phyloP scores from a whole-genome alignment of 495 filamentous ascomycete species.

The Hapsidospora chrysogenum region DNA sequence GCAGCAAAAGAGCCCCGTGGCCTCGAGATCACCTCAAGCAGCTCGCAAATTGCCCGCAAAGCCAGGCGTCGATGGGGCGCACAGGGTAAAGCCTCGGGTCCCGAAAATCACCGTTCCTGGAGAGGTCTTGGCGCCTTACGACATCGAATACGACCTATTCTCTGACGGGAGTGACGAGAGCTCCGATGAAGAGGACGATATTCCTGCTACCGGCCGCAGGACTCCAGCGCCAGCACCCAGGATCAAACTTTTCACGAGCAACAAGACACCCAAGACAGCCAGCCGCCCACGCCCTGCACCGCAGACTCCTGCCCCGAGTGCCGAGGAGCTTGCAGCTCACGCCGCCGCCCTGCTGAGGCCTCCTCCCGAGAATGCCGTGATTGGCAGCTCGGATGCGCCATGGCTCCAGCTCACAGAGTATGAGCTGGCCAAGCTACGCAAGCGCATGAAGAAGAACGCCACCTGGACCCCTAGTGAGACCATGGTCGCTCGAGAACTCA shows the following conservation, averaged over 20 bases:
- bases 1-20: slow-evolving; percentile 31
- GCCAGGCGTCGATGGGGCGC: slow-evolving; percentile 32
- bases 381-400: slow-evolving; percentile 62
- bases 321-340: slow-evolving; percentile 7
- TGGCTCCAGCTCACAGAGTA: slow-evolving; percentile 84
- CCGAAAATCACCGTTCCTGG: slow-evolving; percentile 39
- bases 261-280: slow-evolving; percentile 17
- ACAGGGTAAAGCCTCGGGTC: slow-evolving; percentile 18
- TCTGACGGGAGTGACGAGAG: slow-evolving; percentile 26
- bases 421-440: slow-evolving; percentile 80
- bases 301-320: background rate
- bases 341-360: slow-evolving; percentile 40
- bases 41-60: slow-evolving; percentile 48
- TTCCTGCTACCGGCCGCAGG: slow-evolving; percentile 8
- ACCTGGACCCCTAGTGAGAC: slow-evolving; percentile 90
- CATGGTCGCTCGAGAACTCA: slow-evolving; percentile 85
- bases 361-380: slow-evolving; percentile 57
- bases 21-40: slow-evolving; percentile 34
- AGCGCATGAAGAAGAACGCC: slow-evolving; percentile 98
- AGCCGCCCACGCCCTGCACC: slow-evolving; percentile 8
- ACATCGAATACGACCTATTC: slow-evolving; percentile 33
- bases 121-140: slow-evolving; percentile 40
- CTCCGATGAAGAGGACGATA: slow-evolving; percentile 17
- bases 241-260: slow-evolving; percentile 22
- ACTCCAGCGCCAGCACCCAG: slow-evolving; percentile 18